phyloP scores from a whole-genome alignment of 768 basidiomycete species.

The Suillus weaverae region DNA sequence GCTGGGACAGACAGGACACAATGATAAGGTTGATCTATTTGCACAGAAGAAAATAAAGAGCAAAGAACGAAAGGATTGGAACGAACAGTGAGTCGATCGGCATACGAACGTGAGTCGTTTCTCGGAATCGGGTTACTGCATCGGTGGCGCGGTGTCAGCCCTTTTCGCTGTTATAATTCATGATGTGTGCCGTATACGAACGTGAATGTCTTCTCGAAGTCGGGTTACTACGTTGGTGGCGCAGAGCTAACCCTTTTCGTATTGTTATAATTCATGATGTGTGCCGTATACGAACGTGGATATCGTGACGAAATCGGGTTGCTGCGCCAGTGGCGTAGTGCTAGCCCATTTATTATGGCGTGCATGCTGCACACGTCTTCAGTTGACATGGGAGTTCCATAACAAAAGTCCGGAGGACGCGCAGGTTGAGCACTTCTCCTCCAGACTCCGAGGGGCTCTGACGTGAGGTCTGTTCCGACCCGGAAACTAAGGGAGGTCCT shows the following conservation, averaged over 20 bases:
- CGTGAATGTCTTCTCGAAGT: too few relatives aligned
- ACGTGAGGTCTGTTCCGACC: background rate
- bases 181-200: too few relatives aligned
- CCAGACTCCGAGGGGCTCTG: background rate
- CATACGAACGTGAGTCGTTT: background rate
- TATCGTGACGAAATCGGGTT: too few relatives aligned
- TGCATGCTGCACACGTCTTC: too few relatives aligned
- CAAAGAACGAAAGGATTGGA: background rate
- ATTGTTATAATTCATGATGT: too few relatives aligned
- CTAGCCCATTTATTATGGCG: too few relatives aligned
- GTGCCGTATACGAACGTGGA: too few relatives aligned
- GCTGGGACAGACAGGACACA: background rate
- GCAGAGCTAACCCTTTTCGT: too few relatives aligned
- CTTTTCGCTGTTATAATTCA: background rate
- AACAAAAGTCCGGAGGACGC: too few relatives aligned
- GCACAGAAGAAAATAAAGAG: background rate
- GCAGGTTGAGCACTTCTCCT: background rate
- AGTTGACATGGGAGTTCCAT: too few relatives aligned
- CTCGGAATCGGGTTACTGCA: background rate
- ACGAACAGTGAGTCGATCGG: background rate
- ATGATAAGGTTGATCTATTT: background rate
- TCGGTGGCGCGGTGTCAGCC: background rate
- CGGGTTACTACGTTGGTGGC: too few relatives aligned
- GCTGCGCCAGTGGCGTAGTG: too few relatives aligned
- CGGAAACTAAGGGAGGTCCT: background rate